Evolutionary conservation across 192 early-diverging fungal genomes (phyloP), one percentile per base, ranked within the genome.

Genomic region (Podila epicladia): DNA sequence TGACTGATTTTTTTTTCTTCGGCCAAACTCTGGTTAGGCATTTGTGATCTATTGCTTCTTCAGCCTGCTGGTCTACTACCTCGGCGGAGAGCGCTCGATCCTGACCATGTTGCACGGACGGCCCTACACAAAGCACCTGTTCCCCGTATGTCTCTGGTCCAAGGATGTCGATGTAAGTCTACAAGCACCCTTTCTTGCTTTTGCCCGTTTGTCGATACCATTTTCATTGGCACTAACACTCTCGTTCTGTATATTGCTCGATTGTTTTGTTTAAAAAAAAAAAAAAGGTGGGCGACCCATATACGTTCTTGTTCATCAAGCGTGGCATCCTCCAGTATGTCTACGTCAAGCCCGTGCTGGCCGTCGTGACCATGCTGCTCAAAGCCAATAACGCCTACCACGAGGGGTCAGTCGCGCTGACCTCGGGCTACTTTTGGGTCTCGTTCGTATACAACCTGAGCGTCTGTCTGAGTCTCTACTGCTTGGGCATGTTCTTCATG

Each of bases 1-100:
- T 49, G 6, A 13, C 22, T 38, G 35, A 50, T 13, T 29, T n/a
- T 57, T 29, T 58, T 60, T 60, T 55, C 33, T 67, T 32, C 58
- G 20, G n/a, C 26, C 1, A 41, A 31, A 57, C 45, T 32, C 37
- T 29, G 15, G 33, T 58, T 70, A 85, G 84, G 95, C 94, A 33
- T 98, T 97, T 88, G 97, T 98, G 29, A 94, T 98, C 58, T 98
- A 98, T 85, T 93, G 94, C 72, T 98, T 98, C 82, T 95, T 98
- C 84, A 95, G 87, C 48, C 82, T 98, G 58, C 72, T 97, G 51
- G 90, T 97, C 37, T 92, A 93, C 71, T 95, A 96, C 68, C 86
- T 97, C 57, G 96, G 94, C 29, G 97, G 97, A 24, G 97, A 98
- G 67, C 88, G 97, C 13, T 88, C 92, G 9, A 83, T 97, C 29